phyloP scores from a whole-genome alignment of 2,329 filamentous ascomycete species.

The Fusarium poae region DNA sequence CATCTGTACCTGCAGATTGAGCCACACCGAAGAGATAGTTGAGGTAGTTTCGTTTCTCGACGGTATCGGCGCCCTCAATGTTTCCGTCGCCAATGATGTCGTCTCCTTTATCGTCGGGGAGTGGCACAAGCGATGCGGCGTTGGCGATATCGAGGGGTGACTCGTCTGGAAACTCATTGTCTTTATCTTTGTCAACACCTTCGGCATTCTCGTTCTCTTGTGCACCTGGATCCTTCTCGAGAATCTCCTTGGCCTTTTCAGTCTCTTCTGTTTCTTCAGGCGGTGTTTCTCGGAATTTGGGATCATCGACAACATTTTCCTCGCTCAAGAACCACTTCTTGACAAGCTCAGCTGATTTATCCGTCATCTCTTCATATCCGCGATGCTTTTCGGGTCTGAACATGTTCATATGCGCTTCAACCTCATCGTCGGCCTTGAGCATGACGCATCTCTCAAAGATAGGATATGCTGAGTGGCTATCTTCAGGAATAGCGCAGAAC shows the following conservation, averaged over 20 bases:
- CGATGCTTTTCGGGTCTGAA: conserved; percentile 73
- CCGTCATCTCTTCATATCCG: conserved; percentile 73
- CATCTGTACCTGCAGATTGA: conserved; percentile 60
- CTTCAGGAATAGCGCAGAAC: conserved; percentile 78
- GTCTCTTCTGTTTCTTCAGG: conserved; percentile 54
- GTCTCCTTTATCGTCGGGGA: conserved; percentile 58
- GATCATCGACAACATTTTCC: conserved; percentile 60
- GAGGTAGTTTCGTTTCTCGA: conserved; percentile 59
- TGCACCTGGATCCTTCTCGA: conserved; percentile 35
- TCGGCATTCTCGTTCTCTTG: conserved; percentile 25
- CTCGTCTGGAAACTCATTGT: conserved; percentile 48
- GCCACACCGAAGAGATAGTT: conserved; percentile 64
- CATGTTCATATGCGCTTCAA: conserved; percentile 77
- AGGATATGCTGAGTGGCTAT: conserved; percentile 57
- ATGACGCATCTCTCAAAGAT: conserved; percentile 71
- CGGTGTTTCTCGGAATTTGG: conserved; percentile 58
- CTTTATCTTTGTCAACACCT: conserved; percentile 13
- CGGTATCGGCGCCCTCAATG: conserved; percentile 52
- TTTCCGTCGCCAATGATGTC: conserved; percentile 50
- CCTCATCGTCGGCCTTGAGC: conserved; percentile 75
- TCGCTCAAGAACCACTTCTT: conserved; percentile 68
- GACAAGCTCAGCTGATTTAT: conserved; percentile 68
- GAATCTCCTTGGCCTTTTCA: conserved; percentile 45
- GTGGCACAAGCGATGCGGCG: conserved; percentile 63
- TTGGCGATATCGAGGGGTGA: conserved; percentile 66